These are phyloP conservation scores for Hsuehochloa calcarea DNA, from an alignment of 176 grass and related monocot species.

Conservation along the genomic window DNA sequence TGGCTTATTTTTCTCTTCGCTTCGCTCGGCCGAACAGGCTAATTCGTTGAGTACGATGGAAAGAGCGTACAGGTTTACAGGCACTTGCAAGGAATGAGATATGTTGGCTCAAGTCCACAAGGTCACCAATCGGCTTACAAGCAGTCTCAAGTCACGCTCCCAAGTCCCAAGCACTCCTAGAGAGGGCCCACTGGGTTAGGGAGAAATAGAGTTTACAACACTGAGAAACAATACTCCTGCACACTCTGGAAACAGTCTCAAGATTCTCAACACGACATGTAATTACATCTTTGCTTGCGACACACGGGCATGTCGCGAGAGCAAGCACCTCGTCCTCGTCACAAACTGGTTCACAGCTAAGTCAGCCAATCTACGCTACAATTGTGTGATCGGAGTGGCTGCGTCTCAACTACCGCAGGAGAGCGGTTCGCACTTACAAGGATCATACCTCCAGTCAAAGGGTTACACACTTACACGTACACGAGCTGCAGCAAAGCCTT, in stretches of 20 bases:
- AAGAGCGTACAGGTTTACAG: too few species aligned
- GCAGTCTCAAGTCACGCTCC: not conserved
- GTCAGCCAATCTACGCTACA: not conserved
- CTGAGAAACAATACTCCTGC: not conserved
- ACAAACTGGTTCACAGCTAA: not conserved
- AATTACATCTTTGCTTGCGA: too few species aligned
- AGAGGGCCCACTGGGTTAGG: not conserved
- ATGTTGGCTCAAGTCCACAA: not conserved
- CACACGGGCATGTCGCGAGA: too few species aligned
- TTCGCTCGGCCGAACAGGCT: too few species aligned
- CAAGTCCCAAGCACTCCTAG: too few species aligned
- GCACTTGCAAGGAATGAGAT: not conserved
- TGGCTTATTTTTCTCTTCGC: too few species aligned
- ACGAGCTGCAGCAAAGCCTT: constrained; percentile 47
- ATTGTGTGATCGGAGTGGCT: not conserved
- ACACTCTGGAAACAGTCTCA: not conserved
- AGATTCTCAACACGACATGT: too few species aligned
- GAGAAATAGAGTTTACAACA: not conserved
- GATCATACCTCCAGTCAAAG: not conserved
- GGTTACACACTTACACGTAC: constrained; percentile 38
- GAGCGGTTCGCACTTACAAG: not conserved
- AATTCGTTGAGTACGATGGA: not conserved
- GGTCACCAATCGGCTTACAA: not conserved
- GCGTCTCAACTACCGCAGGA: not conserved
- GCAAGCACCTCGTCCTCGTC: not conserved